phyloP scores from a whole-genome alignment of 345 rosid species.

The Ailanthus altissimus region DNA sequence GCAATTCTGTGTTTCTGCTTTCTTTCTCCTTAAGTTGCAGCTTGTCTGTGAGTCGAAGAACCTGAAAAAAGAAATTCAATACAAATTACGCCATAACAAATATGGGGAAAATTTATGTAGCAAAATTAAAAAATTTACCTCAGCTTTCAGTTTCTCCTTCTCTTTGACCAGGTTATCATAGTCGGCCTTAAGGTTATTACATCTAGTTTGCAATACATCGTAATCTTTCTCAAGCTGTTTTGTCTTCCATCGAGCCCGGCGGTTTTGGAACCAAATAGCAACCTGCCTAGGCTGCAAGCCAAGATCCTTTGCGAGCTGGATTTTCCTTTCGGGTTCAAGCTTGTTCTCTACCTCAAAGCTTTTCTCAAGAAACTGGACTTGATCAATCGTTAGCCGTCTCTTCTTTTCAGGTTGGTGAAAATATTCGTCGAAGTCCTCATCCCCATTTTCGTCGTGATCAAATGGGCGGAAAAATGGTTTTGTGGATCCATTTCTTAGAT shows the following conservation, averaged over 20 bases:
- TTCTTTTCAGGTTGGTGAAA: conserved; percentile 54
- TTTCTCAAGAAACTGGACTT: conserved; percentile 68
- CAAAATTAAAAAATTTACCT: conserved; percentile 47
- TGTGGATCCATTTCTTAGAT: conserved; percentile 24
- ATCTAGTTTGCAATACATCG: conserved; percentile 45
- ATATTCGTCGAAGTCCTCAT: conserved; percentile 49
- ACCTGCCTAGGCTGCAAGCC: conserved; percentile 72
- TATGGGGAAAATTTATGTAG: too few species aligned
- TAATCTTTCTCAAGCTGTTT: conserved; percentile 67
- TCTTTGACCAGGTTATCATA: conserved; percentile 51
- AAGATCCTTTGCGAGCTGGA: conserved; percentile 64
- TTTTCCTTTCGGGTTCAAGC: conserved; percentile 67
- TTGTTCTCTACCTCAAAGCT: conserved; percentile 59
- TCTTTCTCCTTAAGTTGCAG: conserved; percentile 33
- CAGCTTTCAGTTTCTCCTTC: conserved; percentile 42
- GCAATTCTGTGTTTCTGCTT: conserved; percentile 21
- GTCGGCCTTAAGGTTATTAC: conserved; percentile 47
- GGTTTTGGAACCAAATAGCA: conserved; percentile 72
- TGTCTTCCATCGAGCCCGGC: conserved; percentile 63
- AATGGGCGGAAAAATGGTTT: conserved; percentile 33
- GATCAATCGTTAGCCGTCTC: conserved; percentile 45
- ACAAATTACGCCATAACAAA: too few species aligned
- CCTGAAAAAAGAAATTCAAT: conserved; percentile 29
- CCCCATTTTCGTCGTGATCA: conserved; percentile 48
- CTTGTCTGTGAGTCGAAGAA: conserved; percentile 45